Percentiles rank a stretch among this genome's conserved stretches.
These are phyloP conservation scores for Byssochlamys sp. DNA, from an alignment of 2,329 filamentous ascomycete genomes.

Conservation along the genomic window DNA sequence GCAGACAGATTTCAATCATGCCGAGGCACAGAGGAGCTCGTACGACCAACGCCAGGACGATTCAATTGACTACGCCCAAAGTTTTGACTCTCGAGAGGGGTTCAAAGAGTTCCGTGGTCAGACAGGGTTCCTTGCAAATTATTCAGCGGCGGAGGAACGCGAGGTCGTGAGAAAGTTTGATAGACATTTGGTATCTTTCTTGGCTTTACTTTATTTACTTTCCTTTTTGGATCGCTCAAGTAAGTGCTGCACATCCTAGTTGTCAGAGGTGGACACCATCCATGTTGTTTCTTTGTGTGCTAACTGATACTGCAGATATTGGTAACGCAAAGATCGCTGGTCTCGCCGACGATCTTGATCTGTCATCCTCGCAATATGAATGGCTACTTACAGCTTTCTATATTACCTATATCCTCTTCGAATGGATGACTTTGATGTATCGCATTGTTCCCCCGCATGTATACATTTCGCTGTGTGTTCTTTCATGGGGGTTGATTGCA, in stretches of 20 bases:
- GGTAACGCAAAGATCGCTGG: constrained; percentile 56
- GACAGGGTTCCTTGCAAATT: constrained; percentile 11
- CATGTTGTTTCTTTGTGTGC: constrained; percentile 2
- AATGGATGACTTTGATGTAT: constrained; percentile 59
- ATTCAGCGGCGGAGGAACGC: constrained; percentile 57
- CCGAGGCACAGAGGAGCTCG: constrained; percentile 2
- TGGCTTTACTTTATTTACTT: constrained; percentile 73
- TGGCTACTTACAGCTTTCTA: constrained; percentile 56
- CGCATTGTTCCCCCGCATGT: constrained; percentile 51
- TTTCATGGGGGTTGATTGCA: constrained; percentile 69
- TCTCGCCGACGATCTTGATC: constrained; percentile 43
- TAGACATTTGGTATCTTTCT: constrained; percentile 64
- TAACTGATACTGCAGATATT: constrained; percentile 35
- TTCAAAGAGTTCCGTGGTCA: constrained; percentile 16
- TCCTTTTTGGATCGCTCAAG: constrained; percentile 80
- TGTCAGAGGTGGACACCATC: neutral
- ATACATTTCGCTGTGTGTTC: constrained; percentile 53
- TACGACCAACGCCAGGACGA: constrained; percentile 11
- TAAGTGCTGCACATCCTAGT: constrained; percentile 32
- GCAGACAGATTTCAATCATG: constrained; percentile 23
- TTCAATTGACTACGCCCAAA: constrained; percentile 14
- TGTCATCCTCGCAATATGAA: constrained; percentile 50
- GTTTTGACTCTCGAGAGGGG: constrained; percentile 20
- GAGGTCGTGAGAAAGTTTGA: constrained; percentile 67
- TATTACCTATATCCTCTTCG: constrained; percentile 54